A percentile compares a stretch with the other conserved stretches of the same genome.
phyloP scores from a whole-genome alignment of 345 rosid species.

The Lepidium sativum region DNA sequence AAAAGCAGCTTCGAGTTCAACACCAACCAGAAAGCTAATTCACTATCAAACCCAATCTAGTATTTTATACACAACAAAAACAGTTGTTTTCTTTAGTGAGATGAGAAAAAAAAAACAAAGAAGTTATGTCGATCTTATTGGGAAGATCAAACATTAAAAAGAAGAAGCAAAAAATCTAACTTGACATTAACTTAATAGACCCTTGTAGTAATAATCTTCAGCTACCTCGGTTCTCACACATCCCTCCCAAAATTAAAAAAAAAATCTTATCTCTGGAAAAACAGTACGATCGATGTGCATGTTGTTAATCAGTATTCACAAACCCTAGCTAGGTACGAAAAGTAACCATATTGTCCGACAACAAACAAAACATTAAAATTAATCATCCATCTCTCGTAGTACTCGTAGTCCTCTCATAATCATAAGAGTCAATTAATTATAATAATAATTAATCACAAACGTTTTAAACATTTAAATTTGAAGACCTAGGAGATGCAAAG shows the following conservation, averaged over 20 bases:
- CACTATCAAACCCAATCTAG: constrained; percentile 19
- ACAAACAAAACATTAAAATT: constrained; percentile 3
- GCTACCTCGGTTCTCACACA: background rate
- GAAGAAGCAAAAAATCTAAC: constrained; percentile 17
- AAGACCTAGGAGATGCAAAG: constrained; percentile 79
- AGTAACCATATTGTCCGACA: constrained; percentile 16
- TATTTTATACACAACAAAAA: background rate
- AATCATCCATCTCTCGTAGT: background rate
- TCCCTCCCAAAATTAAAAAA: background rate
- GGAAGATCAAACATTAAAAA: constrained; percentile 16
- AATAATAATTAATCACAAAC: background rate
- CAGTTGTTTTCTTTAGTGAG: too few species aligned
- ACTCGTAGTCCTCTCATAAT: background rate
- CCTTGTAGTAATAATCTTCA: background rate
- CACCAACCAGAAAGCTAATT: constrained; percentile 36
- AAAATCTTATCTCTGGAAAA: background rate
- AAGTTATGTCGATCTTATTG: constrained; percentile 16
- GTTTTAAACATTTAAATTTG: constrained; percentile 3
- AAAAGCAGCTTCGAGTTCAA: constrained; percentile 42
- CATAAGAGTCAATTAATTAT: background rate
- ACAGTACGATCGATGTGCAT: constrained; percentile 21
- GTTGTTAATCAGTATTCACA: constrained; percentile 20
- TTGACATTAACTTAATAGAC: constrained; percentile 6
- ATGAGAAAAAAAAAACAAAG: background rate
- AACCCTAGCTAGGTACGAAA: constrained; percentile 22